Evolutionary conservation across 805 yeast species (phyloP).

Genomic region (Sugiyamaella smithiae): DNA sequence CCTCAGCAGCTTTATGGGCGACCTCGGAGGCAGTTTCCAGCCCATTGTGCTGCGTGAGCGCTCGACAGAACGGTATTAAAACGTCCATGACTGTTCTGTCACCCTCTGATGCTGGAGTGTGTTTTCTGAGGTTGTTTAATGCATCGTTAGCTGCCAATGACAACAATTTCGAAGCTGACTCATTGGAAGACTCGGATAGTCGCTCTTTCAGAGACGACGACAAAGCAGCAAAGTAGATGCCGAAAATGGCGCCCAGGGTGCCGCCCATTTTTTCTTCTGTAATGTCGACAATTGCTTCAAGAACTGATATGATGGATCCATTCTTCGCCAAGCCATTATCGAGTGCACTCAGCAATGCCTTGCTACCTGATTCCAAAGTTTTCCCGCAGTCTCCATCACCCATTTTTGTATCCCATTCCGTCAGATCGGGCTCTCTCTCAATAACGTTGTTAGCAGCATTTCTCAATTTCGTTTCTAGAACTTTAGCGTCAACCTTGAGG

Average conservation of each 20-base stretch:
- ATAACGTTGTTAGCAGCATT: conserved; percentile 38
- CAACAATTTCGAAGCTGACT: conserved; percentile 21
- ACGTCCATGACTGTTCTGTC: conserved; percentile 88
- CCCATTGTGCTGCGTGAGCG: conserved; percentile 49
- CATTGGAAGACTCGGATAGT: conserved; percentile 13
- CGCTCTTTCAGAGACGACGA: conserved; percentile 39
- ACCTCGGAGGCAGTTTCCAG: conserved; percentile 59
- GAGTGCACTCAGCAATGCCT: conserved; percentile 58
- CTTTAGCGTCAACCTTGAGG: conserved; percentile 26
- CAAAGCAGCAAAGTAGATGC: conserved; percentile 76
- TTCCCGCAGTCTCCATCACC: conserved; percentile 98
- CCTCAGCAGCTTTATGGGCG: conserved; percentile 69
- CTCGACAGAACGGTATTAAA: conserved; percentile 74
- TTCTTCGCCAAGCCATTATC: conserved; percentile 33
- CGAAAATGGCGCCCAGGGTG: conserved; percentile 88
- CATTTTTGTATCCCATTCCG: conserved; percentile 77
- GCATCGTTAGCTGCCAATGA: conserved; percentile 44
- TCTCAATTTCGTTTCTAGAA: conserved; percentile 31
- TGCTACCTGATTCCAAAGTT: conserved; percentile 76
- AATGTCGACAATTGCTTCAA: conserved; percentile 67
- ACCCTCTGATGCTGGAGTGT: conserved; percentile 83
- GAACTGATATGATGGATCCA: conserved; percentile 45
- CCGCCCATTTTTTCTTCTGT: conserved; percentile 93
- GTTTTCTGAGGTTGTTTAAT: conserved; percentile 66
- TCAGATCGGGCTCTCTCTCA: conserved; percentile 72